A percentile compares a stretch with the other conserved stretches of the same genome.
These are phyloP conservation scores for Seminavis robusta DNA, from an alignment of 108 stramenopile species.

Conservation along the genomic window DNA sequence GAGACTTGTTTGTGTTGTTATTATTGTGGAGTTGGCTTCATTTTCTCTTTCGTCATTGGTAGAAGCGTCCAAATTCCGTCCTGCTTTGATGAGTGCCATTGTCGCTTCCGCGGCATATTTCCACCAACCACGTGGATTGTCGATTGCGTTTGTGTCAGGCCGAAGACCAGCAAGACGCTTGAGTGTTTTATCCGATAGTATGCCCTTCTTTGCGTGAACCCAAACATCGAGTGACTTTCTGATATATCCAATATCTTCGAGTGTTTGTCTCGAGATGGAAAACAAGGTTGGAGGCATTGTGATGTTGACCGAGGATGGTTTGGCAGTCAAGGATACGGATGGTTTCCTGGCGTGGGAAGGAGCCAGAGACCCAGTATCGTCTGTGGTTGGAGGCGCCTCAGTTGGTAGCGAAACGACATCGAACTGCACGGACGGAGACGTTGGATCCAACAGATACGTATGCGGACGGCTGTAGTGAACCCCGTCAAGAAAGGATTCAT, in stretches of 20 bases:
- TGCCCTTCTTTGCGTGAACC: conserved; percentile 25
- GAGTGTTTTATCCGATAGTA: conserved; percentile 26
- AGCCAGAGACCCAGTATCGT: neutral
- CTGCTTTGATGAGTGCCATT: conserved; percentile 17
- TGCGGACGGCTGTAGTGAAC: no score
- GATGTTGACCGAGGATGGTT: conserved; percentile 19
- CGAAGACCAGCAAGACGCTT: conserved; percentile 29
- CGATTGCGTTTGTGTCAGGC: conserved; percentile 19
- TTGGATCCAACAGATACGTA: conserved; percentile 53
- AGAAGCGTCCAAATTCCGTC: neutral
- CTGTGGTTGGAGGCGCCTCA: neutral
- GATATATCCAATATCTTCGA: conserved; percentile 71
- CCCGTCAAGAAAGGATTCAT: neutral
- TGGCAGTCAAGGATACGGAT: neutral
- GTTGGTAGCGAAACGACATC: conserved; percentile 20
- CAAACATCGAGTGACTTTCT: conserved; percentile 55
- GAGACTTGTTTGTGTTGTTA: neutral
- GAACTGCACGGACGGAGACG: conserved; percentile 62
- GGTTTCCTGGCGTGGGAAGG: neutral
- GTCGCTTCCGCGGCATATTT: conserved; percentile 51
- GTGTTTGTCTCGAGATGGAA: conserved; percentile 35
- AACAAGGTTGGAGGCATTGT: conserved; percentile 50
- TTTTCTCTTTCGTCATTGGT: neutral
- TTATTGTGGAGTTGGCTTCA: neutral
- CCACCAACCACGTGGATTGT: conserved; percentile 62